phyloP scores from a whole-genome alignment of 345 rosid species.

The Crucihimalaya himalaica region DNA sequence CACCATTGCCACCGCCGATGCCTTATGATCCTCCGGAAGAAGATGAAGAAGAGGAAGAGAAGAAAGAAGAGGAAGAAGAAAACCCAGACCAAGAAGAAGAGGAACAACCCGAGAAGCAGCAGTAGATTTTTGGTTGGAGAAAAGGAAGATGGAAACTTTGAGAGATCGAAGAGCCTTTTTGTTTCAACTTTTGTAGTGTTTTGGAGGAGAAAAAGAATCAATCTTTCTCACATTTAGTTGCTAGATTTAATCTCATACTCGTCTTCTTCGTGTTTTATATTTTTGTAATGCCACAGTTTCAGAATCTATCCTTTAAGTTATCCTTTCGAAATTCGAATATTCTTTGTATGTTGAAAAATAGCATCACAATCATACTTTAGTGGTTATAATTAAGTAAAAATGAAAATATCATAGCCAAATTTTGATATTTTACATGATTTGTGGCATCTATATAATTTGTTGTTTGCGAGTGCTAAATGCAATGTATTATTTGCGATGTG shows the following conservation, averaged over 20 bases:
- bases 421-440: neutral
- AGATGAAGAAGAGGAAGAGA: conserved; percentile 78
- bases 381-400: neutral
- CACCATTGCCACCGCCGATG: conserved; percentile 73
- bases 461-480: neutral
- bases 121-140: conserved; percentile 24
- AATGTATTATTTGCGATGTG: no score
- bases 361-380: neutral
- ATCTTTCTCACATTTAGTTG: conserved; percentile 14
- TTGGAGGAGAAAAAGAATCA: neutral
- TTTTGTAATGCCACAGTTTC: conserved; percentile 25
- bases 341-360: neutral
- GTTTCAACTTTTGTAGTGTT: conserved; percentile 37
- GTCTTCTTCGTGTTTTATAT: neutral
- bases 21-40: conserved; percentile 77
- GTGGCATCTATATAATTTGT: neutral
- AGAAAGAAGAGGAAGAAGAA: conserved; percentile 66
- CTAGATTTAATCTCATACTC: conserved; percentile 19
- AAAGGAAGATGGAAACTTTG: conserved; percentile 3
- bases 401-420: neutral
- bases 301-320: neutral
- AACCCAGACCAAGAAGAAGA: conserved; percentile 65
- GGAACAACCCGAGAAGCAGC: conserved; percentile 47
- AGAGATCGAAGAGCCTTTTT: conserved; percentile 7
- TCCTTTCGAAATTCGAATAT: neutral